Evolutionary conservation across 352 stramenopile genomes (phyloP), one percentile per base, ranked within the genome.

Genomic region (Globisporangium cystogenes): DNA sequence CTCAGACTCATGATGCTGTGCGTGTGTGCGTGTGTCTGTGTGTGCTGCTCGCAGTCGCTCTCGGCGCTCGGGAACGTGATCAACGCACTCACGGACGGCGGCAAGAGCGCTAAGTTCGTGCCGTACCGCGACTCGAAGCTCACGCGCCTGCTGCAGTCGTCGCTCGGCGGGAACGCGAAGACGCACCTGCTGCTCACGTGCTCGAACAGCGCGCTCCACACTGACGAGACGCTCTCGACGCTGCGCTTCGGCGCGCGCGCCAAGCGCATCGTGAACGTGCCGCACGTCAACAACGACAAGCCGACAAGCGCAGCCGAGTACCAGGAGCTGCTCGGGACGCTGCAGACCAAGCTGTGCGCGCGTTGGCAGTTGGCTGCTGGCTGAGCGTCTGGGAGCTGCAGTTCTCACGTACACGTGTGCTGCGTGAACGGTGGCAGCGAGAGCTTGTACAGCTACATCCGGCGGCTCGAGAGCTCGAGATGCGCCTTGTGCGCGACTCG

Each of bases 91-190:
- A 81, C 67, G 0, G 59, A 75, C 27, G 68, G 60, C 15, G 78
- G 66, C 26, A 41, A 41, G 14, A 21, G 39, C 39, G 35, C 53
- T 12, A 66, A 62, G 37, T 68, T 83, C 52, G 37, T 88, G 26
- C 88, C 90, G 2, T 97, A 95, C 53, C 63, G 90, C 41, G 90
- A 97, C 69, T 89, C 67, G 21, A 97, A 97, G 55, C 73, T 97
- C 50, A 97, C 90, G n/a, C 82, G 88, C 10, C 42, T 97, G 56
- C 65, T 97, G 42, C 92, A 97, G 53, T 71, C 76, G 12, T 95
- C 82, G 0, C 65, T 97, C 0, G 90, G 82, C 6, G 91, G 86
- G 11, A 96, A 96, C 57, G 82, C 84, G 23, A 90, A 90, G 51
- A 96, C 87, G 20, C 74, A 95, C 45, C 70, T 97, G 59, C 56